phyloP scores from a whole-genome alignment of 176 grass and related monocot genomes.

The Otatea glauca region DNA sequence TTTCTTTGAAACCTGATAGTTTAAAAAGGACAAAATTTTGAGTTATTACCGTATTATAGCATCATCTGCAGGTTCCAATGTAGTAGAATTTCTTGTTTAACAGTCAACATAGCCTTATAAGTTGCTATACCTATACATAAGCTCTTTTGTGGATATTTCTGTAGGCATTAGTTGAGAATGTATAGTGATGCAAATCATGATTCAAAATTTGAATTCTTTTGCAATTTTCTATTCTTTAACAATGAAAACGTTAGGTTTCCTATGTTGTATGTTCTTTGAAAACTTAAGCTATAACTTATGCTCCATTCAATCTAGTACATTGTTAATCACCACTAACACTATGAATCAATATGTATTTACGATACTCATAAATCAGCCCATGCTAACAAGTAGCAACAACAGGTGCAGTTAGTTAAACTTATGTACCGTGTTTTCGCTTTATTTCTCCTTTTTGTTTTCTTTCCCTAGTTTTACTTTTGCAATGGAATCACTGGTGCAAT shows the following conservation, averaged over 20 bases:
- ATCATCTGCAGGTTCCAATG: slow-evolving; percentile 7
- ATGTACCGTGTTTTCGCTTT: not conserved
- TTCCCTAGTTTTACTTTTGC: slow-evolving; percentile 1
- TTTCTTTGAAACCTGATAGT: slow-evolving; percentile 16
- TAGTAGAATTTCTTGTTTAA: not conserved
- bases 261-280: slow-evolving; percentile 1
- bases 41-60: not conserved
- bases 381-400: slow-evolving; percentile 10
- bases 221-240: not conserved
- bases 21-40: slow-evolving; percentile 11
- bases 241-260: not conserved
- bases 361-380: not conserved
- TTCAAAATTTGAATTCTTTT: not conserved
- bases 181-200: not conserved
- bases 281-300: slow-evolving; percentile 15
- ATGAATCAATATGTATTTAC: slow-evolving; percentile 9
- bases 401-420: not conserved
- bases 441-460: not conserved
- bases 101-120: not conserved
- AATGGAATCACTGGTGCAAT: slow-evolving; percentile 1
- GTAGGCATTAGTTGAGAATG: not conserved
- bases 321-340: not conserved
- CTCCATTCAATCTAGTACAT: not conserved
- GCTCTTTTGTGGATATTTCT: not conserved
- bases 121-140: slow-evolving; percentile 22